phyloP scores from a whole-genome alignment of 768 basidiomycete genomes.

The Agaricus bisporus region DNA sequence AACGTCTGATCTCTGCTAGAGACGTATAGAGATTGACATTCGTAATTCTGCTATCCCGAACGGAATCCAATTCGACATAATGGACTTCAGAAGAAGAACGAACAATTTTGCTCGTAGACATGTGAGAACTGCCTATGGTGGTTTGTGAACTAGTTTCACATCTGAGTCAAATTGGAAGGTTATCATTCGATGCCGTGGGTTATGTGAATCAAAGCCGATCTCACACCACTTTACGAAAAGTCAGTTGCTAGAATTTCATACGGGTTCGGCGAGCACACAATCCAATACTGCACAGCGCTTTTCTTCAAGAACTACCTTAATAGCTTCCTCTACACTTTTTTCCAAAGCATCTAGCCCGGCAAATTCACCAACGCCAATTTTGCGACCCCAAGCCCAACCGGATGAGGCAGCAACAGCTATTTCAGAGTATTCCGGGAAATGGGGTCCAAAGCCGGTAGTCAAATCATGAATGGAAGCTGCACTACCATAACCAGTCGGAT shows the following conservation, averaged over 20 bases:
- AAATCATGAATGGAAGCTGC: slow-evolving; percentile 39
- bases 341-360: slow-evolving; percentile 22
- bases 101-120: neutral
- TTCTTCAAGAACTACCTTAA: slow-evolving; percentile 51
- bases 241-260: neutral
- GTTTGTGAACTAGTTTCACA: neutral
- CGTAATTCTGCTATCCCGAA: slow-evolving; percentile 28
- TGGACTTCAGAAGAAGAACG: slow-evolving; percentile 16
- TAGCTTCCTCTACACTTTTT: slow-evolving; percentile 38
- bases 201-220: neutral
- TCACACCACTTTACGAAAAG: too few species aligned
- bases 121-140: neutral
- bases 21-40: slow-evolving; percentile 35
- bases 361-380: slow-evolving; percentile 12
- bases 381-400: slow-evolving; percentile 43
- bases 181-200: neutral
- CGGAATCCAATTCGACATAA: slow-evolving; percentile 24
- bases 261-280: slow-evolving; percentile 37
- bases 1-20: slow-evolving; percentile 35
- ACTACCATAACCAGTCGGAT: slow-evolving; percentile 53
- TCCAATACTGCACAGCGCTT: slow-evolving; percentile 62
- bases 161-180: neutral
- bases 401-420: slow-evolving; percentile 65
- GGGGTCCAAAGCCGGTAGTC: slow-evolving; percentile 60
- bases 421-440: slow-evolving; percentile 50